Percentiles rank a stretch among this genome's conserved stretches.
Conservation (phyloP, 306 rosid species). For the Gastrolobium villosum region DNA sequence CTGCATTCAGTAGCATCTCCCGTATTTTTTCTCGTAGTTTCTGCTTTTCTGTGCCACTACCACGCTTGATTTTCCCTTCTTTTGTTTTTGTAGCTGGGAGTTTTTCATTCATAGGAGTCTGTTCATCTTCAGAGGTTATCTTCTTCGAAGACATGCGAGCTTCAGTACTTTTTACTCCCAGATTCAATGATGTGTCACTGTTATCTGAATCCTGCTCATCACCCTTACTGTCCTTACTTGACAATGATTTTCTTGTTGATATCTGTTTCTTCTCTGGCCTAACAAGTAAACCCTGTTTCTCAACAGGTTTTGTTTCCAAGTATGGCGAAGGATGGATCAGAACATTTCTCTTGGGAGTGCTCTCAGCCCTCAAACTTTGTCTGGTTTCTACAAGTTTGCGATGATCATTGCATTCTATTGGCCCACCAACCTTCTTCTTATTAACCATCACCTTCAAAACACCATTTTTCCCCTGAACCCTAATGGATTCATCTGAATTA, state of each 20-base stretch:
- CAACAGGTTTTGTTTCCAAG: constrained; percentile 52
- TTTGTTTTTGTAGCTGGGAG: constrained; percentile 50
- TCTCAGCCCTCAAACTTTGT: constrained; percentile 58
- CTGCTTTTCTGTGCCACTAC: constrained; percentile 93
- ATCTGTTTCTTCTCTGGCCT: constrained; percentile 58
- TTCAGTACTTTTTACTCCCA: constrained; percentile 50
- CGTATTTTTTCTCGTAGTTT: constrained; percentile 82
- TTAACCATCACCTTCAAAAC: constrained; percentile 85
- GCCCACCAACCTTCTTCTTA: constrained; percentile 59
- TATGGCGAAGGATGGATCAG: constrained; percentile 47
- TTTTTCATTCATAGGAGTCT: constrained; percentile 65
- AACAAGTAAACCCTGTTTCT: constrained; percentile 52
- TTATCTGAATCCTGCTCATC: constrained; percentile 63
- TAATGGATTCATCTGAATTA: constrained; percentile 70
- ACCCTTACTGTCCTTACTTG: constrained; percentile 61
- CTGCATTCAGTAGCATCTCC: constrained; percentile 77
- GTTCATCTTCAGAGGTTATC: constrained; percentile 57
- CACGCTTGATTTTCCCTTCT: constrained; percentile 79
- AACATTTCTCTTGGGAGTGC: constrained; percentile 56
- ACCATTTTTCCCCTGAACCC: constrained; percentile 94
- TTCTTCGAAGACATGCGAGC: constrained; percentile 58
- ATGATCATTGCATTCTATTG: constrained; percentile 53
- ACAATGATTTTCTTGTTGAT: constrained; percentile 56
- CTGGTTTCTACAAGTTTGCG: constrained; percentile 58
- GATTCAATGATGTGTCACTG: constrained; percentile 69